Base-by-base conservation (phyloP, 2,329 filamentous ascomycete genomes). In the Aspergillus quadrilineatus region DNA sequence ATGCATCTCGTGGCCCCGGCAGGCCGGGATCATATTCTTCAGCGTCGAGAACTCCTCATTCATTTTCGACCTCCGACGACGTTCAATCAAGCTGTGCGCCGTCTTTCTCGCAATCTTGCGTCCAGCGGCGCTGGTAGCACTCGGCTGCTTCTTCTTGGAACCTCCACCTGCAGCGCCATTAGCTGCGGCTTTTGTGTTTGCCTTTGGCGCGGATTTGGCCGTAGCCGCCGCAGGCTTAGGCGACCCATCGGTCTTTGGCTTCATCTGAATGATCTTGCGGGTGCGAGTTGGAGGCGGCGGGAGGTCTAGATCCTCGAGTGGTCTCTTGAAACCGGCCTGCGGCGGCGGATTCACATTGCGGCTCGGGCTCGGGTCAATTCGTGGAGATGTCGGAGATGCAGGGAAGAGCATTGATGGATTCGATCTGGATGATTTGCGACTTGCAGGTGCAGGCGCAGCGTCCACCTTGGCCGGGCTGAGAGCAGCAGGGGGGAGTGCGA, bases 261-360 rank as follows among this genome's bases (percentile, higher is more conserved):
- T 96, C 92, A 97, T 96, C 76, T 97, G 93, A 57, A 97, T 97
- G 71, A 99, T 97, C 78, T 95, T 97, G 67, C 93, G 88, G 42
- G 91, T 90, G 60, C 93, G 83, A 3, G 92, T 96, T 0, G 94
- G 94, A 14, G 93, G 94, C 8, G 94, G 94, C 17, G 94, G 94
- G 14, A 99, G 83, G 8, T 89, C 83, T 72, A 96, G 95, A 29
- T 75, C 72, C 32, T 75, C 73, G 58, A 77, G 63, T 22, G 75
- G 69, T 39, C 73, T 69, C 66, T 80, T 76, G 63, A 69, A 58
- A 57, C 65, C 69, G 65, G 66, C 55, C 63, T 67, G 71, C 53
- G 60, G 69, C 56, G 60, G 71, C 44, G 59, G 60, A 50, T 55
- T 68, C 47, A 60, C 54, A 32, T 56, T 51, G 29, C 62, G 34